These are phyloP conservation scores for Flaveria linearis DNA, from an alignment of 129 eudicot species.

Conservation along the genomic window DNA sequence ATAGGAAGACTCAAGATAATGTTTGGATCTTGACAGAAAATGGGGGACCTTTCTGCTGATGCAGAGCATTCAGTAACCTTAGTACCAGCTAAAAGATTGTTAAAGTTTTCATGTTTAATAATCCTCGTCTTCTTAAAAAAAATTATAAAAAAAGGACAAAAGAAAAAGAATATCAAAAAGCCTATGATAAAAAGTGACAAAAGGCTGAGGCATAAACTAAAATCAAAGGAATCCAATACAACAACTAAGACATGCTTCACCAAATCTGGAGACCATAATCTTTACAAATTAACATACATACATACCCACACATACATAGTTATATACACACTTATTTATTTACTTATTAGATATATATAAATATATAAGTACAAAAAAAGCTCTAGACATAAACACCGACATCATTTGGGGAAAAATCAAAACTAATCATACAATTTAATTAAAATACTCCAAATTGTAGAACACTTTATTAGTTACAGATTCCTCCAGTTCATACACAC, in stretches of 20 bases:
- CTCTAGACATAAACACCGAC: slow-evolving; percentile 37
- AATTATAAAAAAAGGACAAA: not conserved
- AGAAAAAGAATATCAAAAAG: not conserved
- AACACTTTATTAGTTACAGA: slow-evolving; percentile 17
- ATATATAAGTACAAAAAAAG: not conserved
- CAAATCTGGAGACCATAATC: slow-evolving; percentile 29
- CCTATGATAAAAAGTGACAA: slow-evolving; percentile 31
- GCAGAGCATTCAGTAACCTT: slow-evolving; percentile 33
- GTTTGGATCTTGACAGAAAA: slow-evolving; percentile 19
- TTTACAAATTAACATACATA: no score
- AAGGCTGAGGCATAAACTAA: slow-evolving; percentile 30
- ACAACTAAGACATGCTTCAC: slow-evolving; percentile 31
- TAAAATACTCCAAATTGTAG: slow-evolving; percentile 31
- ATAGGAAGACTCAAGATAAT: slow-evolving; percentile 19
- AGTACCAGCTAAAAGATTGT: slow-evolving; percentile 21
- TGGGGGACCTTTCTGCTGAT: slow-evolving; percentile 28
- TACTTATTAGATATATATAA: no score
- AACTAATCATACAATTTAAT: slow-evolving; percentile 21
- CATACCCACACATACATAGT: no score
- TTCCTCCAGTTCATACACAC: slow-evolving; percentile 26
- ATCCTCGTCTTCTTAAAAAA: slow-evolving; percentile 1
- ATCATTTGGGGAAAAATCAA: slow-evolving; percentile 28
- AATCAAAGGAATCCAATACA: slow-evolving; percentile 38
- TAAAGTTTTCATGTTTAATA: not conserved
- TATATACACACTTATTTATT: no score